Percentiles rank a stretch among this genome's conserved stretches.
Conservation (phyloP, 306 rosid genomes). For the Sophora flavescens region DNA sequence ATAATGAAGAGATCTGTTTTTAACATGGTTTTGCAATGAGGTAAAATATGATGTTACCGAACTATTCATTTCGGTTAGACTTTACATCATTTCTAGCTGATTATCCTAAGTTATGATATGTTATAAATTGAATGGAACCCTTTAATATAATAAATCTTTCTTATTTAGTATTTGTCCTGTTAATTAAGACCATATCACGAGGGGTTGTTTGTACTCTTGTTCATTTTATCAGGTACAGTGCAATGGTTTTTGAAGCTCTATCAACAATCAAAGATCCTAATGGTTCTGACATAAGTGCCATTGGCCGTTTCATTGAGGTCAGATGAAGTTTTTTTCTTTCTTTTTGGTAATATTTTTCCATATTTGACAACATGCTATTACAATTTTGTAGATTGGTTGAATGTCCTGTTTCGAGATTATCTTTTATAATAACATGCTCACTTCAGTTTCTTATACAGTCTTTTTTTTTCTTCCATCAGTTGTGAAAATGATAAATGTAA, state of each 20-base stretch:
- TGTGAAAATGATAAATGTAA: slow-evolving; percentile 1
- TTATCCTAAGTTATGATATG: slow-evolving; percentile 20
- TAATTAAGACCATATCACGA: slow-evolving; percentile 23
- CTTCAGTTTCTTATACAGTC: slow-evolving; percentile 18
- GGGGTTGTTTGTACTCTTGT: slow-evolving; percentile 10
- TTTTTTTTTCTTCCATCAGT: background rate
- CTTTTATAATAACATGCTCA: slow-evolving; percentile 14
- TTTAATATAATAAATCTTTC: background rate
- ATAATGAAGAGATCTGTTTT: background rate
- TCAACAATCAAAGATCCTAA: slow-evolving; percentile 63
- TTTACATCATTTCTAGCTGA: slow-evolving; percentile 7
- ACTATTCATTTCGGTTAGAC: background rate
- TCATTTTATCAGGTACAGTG: slow-evolving; percentile 62
- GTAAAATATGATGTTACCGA: background rate
- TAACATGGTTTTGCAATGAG: background rate
- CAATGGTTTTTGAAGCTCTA: slow-evolving; percentile 85
- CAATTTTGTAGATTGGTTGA: slow-evolving; percentile 24
- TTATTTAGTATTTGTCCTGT: background rate
- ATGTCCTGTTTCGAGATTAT: background rate
- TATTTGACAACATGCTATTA: background rate
- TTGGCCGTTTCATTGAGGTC: slow-evolving; percentile 80
- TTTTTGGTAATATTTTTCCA: background rate
- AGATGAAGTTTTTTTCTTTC: slow-evolving; percentile 42
- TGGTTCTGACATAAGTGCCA: slow-evolving; percentile 81
- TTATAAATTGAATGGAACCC: slow-evolving; percentile 1